Conservation (phyloP, 2,329 filamentous ascomycete species). For the Beauveria sp. region DNA sequence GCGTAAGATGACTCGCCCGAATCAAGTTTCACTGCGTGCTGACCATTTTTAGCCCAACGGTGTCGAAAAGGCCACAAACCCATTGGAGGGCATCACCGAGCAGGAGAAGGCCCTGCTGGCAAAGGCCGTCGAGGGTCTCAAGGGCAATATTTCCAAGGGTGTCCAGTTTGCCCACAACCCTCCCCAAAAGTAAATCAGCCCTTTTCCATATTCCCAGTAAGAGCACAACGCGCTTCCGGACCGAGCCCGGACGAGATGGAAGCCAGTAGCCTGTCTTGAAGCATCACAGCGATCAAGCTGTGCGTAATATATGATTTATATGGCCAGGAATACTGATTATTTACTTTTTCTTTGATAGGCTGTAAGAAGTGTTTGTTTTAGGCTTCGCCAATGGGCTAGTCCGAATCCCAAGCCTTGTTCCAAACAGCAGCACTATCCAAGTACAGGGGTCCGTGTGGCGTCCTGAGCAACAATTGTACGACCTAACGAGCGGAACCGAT, state of each 20-base stretch:
- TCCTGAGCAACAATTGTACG: neutral
- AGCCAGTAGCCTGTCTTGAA: conserved; percentile 19
- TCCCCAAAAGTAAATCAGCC: conserved; percentile 68
- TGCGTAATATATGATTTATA: conserved; percentile 27
- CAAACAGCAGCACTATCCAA: neutral
- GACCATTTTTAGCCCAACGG: conserved; percentile 58
- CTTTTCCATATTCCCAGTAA: conserved; percentile 10
- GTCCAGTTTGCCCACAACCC: conserved; percentile 81
- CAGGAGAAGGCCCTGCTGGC: conserved; percentile 84
- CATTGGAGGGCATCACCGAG: conserved; percentile 67
- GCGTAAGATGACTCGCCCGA: conserved; percentile 54
- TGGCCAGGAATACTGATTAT: conserved; percentile 29
- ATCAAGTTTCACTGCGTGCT: conserved; percentile 18
- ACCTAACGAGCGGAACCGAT: neutral
- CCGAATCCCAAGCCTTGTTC: neutral
- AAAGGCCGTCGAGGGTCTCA: conserved; percentile 67
- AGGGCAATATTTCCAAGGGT: conserved; percentile 92
- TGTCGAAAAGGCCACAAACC: conserved; percentile 77
- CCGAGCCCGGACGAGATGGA: conserved; percentile 19
- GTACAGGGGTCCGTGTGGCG: neutral
- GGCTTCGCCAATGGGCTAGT: neutral
- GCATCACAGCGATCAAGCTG: conserved; percentile 26
- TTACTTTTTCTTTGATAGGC: conserved; percentile 8
- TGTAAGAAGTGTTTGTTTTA: conserved; percentile 8
- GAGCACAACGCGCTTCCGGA: conserved; percentile 18